Base-by-base conservation (phyloP, 176 grass and related monocot genomes). In the Carex kokanica region DNA sequence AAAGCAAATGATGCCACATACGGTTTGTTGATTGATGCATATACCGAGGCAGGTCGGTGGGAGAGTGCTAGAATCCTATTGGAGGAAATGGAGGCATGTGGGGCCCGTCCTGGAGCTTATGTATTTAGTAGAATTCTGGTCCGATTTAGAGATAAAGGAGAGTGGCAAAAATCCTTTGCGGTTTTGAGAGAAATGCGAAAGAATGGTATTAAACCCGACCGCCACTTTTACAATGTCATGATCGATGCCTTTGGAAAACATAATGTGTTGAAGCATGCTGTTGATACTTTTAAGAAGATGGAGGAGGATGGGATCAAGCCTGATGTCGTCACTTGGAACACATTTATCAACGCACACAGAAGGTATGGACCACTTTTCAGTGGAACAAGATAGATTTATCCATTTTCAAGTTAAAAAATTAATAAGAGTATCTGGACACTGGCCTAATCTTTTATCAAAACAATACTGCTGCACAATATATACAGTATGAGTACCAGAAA, bases 161-260 rank as follows among this genome's bases (percentile, higher is more conserved):
- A 98, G 40, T 98, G 95, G 95, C 95, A 98, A 25, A 98, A 98
- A 83, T 87, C 87, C 3, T 98, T 98, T 83, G 91, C 89, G 0
- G 89, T 98, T 69, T 81, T 98, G 70, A 86, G 84, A 64, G 95
- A 98, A 86, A 98, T 98, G 95, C 79, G 91, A 13, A 88, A 84
- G 20, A 95, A 87, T 60, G 95, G 95, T 3, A 81, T 98, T 16
- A 86, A 75, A 4, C 95, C 95, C 15, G 95, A 98, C n/a, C 78
- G 95, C 0, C 92, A 98, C 89, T 98, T 98, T 83, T 98, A 98
- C 88, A 98, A 93, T 49, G 86, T 95, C 53, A 95, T 98, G 95
- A 95, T 98, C 9, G 92, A 98, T 81, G 88, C 92, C 29, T 95
- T 98, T 88, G 95, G 95, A 4, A 98, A 93, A 78, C 89, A 98